phyloP scores from a whole-genome alignment of 2,329 filamentous ascomycete genomes.

The Didymellaceae sp. region DNA sequence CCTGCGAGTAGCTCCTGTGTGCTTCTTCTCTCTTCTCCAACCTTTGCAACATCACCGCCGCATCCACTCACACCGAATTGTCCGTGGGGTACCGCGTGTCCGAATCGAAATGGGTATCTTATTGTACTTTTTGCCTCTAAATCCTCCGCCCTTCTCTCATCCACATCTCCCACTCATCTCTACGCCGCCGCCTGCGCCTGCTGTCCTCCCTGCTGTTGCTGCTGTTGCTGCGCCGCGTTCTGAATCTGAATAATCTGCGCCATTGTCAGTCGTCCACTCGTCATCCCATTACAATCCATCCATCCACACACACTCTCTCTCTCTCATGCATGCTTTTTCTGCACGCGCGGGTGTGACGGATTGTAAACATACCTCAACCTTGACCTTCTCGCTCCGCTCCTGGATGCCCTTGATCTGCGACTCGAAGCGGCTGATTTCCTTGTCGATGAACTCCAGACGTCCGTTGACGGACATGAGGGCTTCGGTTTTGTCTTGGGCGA shows the following conservation, averaged over 20 bases:
- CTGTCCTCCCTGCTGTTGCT: conserved; percentile 33
- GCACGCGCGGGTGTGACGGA: too few relatives aligned
- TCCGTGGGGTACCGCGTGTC: too few relatives aligned
- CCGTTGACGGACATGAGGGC: conserved; percentile 90
- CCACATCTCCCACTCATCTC: too few relatives aligned
- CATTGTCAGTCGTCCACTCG: too few relatives aligned
- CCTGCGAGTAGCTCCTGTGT: too few relatives aligned
- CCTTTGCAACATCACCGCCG: too few relatives aligned
- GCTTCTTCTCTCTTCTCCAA: too few relatives aligned
- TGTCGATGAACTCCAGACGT: conserved; percentile 87
- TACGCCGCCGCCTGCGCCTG: conserved; percentile 19
- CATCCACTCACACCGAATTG: too few relatives aligned
- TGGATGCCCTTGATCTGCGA: conserved; percentile 69
- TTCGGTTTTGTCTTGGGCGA: conserved; percentile 94
- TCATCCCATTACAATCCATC: too few relatives aligned
- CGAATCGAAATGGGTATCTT: conserved; percentile 19
- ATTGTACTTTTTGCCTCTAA: conserved; percentile 5
- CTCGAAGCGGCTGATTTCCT: conserved; percentile 81
- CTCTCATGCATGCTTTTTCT: too few relatives aligned
- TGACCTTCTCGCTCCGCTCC: conserved; percentile 69
- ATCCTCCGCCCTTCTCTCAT: too few relatives aligned
- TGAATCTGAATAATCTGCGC: conserved; percentile 45
- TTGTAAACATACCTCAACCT: conserved; percentile 65
- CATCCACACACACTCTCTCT: too few relatives aligned
- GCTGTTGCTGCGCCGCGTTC: conserved; percentile 38